These are phyloP conservation scores for Trichosanthes truncata DNA, from an alignment of 306 rosid genomes.

Conservation along the genomic window DNA sequence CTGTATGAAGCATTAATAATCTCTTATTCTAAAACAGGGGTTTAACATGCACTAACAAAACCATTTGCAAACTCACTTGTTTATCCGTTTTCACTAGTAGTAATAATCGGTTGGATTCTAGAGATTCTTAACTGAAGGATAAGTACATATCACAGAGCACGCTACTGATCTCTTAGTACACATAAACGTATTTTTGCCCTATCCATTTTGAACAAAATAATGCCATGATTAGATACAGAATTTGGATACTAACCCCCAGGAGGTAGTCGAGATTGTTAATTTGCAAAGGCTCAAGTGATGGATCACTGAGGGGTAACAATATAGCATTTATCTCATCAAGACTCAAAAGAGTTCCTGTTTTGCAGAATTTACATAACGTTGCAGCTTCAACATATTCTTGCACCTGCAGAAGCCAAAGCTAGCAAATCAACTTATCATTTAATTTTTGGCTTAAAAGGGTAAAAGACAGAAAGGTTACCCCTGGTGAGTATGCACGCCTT, in stretches of 20 bases:
- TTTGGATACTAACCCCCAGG: conserved; percentile 52
- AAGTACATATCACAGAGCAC: not conserved
- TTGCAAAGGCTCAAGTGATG: conserved; percentile 70
- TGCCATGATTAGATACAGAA: not conserved
- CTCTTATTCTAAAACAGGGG: not conserved
- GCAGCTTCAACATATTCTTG: conserved; percentile 97
- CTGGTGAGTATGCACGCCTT: conserved; percentile 92
- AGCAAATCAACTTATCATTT: not conserved
- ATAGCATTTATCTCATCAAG: conserved; percentile 76
- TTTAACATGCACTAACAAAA: not conserved
- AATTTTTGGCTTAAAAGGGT: conserved; percentile 1
- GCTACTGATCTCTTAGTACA: not conserved
- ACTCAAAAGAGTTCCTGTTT: conserved; percentile 69
- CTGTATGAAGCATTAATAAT: conserved; percentile 32
- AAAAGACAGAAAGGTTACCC: conserved; percentile 41
- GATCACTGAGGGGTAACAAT: conserved; percentile 60
- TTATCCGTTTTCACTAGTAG: conserved; percentile 7
- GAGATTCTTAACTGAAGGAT: not conserved
- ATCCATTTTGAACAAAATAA: conserved; percentile 3
- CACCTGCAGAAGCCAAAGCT: conserved; percentile 45
- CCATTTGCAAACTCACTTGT: not conserved
- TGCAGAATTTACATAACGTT: conserved; percentile 78
- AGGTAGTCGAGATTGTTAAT: conserved; percentile 83
- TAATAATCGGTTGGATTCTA: not conserved
- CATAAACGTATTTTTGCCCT: not conserved